A percentile compares a stretch with the other conserved stretches of the same genome.
Evolutionary conservation across 1,139 yeast genomes (phyloP).

Genomic region (Tardiomyces blankii): DNA sequence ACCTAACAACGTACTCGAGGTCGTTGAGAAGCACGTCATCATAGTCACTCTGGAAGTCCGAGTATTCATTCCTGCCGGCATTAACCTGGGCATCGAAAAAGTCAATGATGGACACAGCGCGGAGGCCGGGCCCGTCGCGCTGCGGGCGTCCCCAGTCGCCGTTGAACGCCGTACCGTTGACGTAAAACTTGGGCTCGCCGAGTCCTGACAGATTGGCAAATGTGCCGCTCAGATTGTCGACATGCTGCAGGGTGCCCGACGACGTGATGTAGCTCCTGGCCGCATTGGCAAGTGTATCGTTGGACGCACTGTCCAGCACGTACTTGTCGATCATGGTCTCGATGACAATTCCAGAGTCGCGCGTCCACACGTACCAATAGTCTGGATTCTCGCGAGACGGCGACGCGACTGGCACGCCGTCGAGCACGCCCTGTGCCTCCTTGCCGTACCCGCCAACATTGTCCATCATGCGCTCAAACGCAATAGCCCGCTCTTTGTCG

Average conservation of each 20-base stretch:
- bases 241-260: constrained; percentile 40
- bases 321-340: constrained; percentile 49
- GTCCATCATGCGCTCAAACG: constrained; percentile 1
- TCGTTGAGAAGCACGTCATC: constrained; percentile 54
- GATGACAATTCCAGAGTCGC: constrained; percentile 82
- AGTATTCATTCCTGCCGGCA: constrained; percentile 26
- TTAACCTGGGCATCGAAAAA: constrained; percentile 36
- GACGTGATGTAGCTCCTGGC: not conserved
- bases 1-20: constrained; percentile 47
- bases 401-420: constrained; percentile 44
- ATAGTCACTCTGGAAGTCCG: constrained; percentile 11
- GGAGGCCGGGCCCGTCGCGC: constrained; percentile 85
- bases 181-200: constrained; percentile 83
- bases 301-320: constrained; percentile 7
- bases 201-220: constrained; percentile 43
- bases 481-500: not conserved
- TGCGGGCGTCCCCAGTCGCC: constrained; percentile 92
- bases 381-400: constrained; percentile 62
- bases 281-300: not conserved
- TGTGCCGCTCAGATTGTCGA: constrained; percentile 57
- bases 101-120: constrained; percentile 53
- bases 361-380: constrained; percentile 81
- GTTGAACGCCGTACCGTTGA: constrained; percentile 50
- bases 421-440: not conserved
- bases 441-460: constrained; percentile 4